Evolutionary conservation across 257 asterid genomes (phyloP).

Genomic region (Gynochthodes officinalis): DNA sequence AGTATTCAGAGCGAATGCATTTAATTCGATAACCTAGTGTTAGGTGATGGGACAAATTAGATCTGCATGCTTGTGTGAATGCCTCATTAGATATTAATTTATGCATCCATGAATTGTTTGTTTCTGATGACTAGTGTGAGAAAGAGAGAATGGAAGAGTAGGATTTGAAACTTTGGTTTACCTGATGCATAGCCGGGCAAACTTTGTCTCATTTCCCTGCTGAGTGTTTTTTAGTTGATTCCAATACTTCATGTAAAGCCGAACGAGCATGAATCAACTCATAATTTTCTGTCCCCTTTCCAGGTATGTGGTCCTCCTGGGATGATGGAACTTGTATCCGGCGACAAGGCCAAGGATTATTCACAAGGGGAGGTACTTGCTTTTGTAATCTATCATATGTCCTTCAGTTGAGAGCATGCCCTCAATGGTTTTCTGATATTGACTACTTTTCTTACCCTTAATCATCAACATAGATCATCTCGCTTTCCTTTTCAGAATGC

Average conservation of each 20-base stretch:
- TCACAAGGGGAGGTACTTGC: conserved; percentile 86
- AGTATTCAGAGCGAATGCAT: conserved; percentile 28
- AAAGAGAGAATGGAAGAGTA: neutral
- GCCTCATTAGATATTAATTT: neutral
- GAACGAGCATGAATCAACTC: neutral
- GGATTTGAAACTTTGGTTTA: neutral
- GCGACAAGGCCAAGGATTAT: conserved; percentile 76
- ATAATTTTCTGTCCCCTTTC: conserved; percentile 19
- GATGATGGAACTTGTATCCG: conserved; percentile 83
- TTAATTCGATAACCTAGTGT: neutral
- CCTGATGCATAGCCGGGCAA: neutral
- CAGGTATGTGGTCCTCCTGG: conserved; percentile 99
- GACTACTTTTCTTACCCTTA: neutral
- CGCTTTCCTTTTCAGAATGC: neutral
- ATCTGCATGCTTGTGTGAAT: neutral
- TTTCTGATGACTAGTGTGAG: neutral
- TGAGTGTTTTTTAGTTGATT: neutral
- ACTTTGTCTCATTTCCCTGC: neutral
- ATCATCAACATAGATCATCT: neutral
- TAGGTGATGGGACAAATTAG: conserved; percentile 11
- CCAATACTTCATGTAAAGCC: neutral
- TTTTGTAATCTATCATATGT: conserved; percentile 1
- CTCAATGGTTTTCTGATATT: neutral
- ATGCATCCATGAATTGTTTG: neutral
- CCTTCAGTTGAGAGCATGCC: neutral